These are phyloP conservation scores for Phytomonas sp. DNA, from an alignment of 208 protist genomes.

Conservation along the genomic window DNA sequence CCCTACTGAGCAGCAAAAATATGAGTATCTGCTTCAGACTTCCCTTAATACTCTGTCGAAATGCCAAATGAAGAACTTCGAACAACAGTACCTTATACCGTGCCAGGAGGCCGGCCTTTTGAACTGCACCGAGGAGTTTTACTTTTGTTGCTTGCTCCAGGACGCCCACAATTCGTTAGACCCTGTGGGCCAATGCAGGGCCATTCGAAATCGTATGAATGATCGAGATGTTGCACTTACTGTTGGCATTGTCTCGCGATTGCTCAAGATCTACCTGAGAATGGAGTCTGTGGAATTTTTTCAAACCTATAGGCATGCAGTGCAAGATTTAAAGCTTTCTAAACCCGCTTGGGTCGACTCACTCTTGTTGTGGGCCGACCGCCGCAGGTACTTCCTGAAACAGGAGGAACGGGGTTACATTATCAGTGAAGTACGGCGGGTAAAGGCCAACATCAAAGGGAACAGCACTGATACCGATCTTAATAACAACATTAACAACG, in stretches of 20 bases:
- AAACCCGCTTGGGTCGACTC: conserved; percentile 53
- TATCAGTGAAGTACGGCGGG: conserved; percentile 34
- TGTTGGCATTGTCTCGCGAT: conserved; percentile 29
- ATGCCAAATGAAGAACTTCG: conserved; percentile 54
- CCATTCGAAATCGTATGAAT: conserved; percentile 32
- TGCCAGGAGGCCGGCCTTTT: conserved; percentile 25
- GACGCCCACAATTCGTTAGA: conserved; percentile 64
- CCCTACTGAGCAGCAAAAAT: conserved; percentile 23
- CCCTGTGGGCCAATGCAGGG: conserved; percentile 36
- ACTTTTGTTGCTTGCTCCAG: conserved; percentile 54
- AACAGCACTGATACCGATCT: not conserved
- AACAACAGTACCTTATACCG: conserved; percentile 44
- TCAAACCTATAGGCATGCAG: conserved; percentile 42
- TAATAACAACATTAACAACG: conserved; percentile 8
- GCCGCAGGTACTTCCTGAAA: conserved; percentile 68
- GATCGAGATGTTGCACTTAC: conserved; percentile 30
- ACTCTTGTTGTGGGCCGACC: conserved; percentile 70
- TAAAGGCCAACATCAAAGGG: not conserved
- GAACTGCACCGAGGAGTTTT: conserved; percentile 62
- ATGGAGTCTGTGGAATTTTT: conserved; percentile 44
- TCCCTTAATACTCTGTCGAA: conserved; percentile 56
- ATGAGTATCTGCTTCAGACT: conserved; percentile 72
- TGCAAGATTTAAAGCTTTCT: conserved; percentile 21
- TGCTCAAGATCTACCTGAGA: conserved; percentile 70
- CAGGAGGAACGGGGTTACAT: conserved; percentile 46